Evolutionary conservation across 768 basidiomycete genomes (phyloP), one percentile per base, ranked within the genome.

Genomic region (Lactifluus rugatus): DNA sequence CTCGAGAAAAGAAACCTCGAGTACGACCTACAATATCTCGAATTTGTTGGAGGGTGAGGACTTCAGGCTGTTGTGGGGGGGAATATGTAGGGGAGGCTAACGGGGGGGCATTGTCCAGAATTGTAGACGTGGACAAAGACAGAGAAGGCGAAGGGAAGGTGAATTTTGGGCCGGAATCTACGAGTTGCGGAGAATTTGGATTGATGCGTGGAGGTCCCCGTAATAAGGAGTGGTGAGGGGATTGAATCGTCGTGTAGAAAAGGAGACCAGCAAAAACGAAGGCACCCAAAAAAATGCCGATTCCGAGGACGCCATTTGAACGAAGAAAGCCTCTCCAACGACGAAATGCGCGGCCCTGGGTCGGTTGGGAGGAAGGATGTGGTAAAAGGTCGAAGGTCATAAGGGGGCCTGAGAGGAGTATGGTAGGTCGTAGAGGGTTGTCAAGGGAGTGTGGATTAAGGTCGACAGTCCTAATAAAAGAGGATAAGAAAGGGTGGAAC

Each of bases 1-100:
- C 77, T 32, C 78, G 71, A 21, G 70, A 70, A 61, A 75, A 77
- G 54, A 69, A 78, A 3, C 77, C 77, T 46, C 71, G 66, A 2
- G 77, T 76, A 17, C 67, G 62, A n/a, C 66, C 51, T 1, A 76
- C 70, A 25, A 76, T 64, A 25, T 65, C 66, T 41, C 61, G 65
- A 16, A 78, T 54, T 23, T 68, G 65, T 31, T 74, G 67, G 34
- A 72, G 64, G 47, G 66, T 68, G 53, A 69, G 61, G 42, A 68
- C 53, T 23, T 64, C 39, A n/a, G 61, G 17, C n/a, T 23, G 23
- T 7, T 25, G 23, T 3, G 16, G 2, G 2, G 56, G n/a, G 8
- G 51, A 19, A 36, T 6, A 3, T 26, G 36, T 5, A 11, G 56
- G 14, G 6, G 52, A 39, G 3, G 61, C 34, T 31, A 39, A 44